phyloP scores from a whole-genome alignment of 164 flowering plant genomes.

The Chloranthus sessilifolius region DNA sequence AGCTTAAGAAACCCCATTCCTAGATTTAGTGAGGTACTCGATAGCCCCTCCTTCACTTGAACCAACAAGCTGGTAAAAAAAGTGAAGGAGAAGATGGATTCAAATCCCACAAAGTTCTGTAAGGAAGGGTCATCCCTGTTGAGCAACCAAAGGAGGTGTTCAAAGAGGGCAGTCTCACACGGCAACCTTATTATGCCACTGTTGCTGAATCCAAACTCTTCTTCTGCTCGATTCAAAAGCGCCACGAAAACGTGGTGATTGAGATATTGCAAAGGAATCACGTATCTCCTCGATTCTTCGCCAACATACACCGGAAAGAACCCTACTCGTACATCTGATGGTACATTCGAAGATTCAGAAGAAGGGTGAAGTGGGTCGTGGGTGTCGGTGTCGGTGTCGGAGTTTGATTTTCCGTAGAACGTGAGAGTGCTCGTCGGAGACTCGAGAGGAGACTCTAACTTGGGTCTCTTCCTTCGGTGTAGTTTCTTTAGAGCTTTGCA shows the following conservation, averaged over 20 bases:
- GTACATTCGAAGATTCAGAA: not conserved
- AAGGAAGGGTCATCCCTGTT: constrained; percentile 12
- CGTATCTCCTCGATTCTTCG: constrained; percentile 13
- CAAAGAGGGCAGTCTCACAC: constrained; percentile 14
- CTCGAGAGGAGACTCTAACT: not conserved
- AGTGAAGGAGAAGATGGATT: no score
- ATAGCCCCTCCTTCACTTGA: no score
- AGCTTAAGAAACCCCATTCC: no score
- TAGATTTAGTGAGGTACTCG: no score
- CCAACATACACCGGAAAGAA: constrained; percentile 14
- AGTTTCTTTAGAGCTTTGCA: constrained; percentile 9
- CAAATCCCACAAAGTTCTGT: no score
- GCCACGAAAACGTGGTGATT: constrained; percentile 1
- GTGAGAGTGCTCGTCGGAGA: constrained; percentile 11
- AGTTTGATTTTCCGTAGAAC: not conserved
- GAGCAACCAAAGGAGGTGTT: constrained; percentile 18
- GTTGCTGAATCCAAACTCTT: constrained; percentile 13
- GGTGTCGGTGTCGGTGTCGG: not conserved
- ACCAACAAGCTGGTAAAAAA: no score
- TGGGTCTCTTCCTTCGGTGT: constrained; percentile 3
- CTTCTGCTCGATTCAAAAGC: constrained; percentile 10
- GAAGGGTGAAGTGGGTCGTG: no score
- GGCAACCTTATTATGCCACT: constrained; percentile 12
- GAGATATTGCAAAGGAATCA: constrained; percentile 13
- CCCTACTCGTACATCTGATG: constrained; percentile 11